Base-by-base conservation (phyloP, 2,329 filamentous ascomycete species). In the Beauveria scarabaeidicola region DNA sequence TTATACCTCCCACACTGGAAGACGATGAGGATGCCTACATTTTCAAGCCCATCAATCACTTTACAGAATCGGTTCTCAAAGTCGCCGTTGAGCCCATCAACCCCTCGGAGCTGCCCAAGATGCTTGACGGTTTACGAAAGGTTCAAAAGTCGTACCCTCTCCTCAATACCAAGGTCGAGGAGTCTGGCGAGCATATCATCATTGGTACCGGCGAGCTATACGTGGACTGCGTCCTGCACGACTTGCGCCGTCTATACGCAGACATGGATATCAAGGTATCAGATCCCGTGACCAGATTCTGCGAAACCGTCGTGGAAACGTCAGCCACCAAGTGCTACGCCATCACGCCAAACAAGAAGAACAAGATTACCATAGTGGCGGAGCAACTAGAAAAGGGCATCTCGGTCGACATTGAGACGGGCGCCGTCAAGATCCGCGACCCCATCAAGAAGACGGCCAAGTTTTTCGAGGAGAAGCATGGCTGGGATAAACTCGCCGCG, bases 191-290 rank as follows among this genome's bases (percentile, higher is more conserved):
- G 74, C 94, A 99, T 70, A 88, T 99, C 64, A 82, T 99, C 51
- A 83, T 99, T 5, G 94, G 94, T 25, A 99, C 94, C 0, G 94
- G 94, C 62, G 94, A 99, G 73, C 80, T 99, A n/a, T 99, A 99
- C 77, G 97, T 99, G 92, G 94, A 99, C 72, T 99, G 94, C 68
- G 93, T 99, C 3, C 81, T 99, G 50, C 94, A 99, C 72, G 94
- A 99, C 70, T 81, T 99, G 51, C 88, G 94, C 58, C 84, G 87
- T 44, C 75, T 97, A n/a, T 99, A 97, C 70, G 92, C 94, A 15
- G 93, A 97, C 68, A 99, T 99, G 94, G 94, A 99, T 72, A 89
- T 99, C 75, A 97, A 97, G 75, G 91, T 99, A 52, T 99, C 94
- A 0, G 94, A 99, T 70, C 94, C 94, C 1, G 93, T 99, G 47